Conservation (phyloP, 768 basidiomycete species). For the Mycena amicta region DNA sequence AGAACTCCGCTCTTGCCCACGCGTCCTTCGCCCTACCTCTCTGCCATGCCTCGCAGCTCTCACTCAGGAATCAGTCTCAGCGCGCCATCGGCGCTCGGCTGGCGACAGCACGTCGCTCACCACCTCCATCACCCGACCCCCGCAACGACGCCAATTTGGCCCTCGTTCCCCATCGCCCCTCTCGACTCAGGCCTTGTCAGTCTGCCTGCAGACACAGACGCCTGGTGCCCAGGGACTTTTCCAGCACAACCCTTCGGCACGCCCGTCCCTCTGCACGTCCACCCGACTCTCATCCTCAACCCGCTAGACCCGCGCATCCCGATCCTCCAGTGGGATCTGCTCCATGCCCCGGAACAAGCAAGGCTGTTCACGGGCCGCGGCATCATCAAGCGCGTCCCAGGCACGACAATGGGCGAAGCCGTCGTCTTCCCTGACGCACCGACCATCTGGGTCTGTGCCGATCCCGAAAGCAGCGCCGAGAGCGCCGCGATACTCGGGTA, state of each 20-base stretch:
- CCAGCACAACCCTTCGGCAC: slow-evolving; percentile 21
- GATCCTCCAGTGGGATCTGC: slow-evolving; percentile 45
- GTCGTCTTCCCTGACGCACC: slow-evolving; percentile 35
- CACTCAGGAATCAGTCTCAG: slow-evolving; percentile 5
- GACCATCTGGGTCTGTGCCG: slow-evolving; percentile 41
- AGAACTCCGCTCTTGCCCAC: not conserved
- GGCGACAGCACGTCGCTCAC: slow-evolving; percentile 9
- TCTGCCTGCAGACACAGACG: slow-evolving; percentile 8
- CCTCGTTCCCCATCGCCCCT: not conserved
- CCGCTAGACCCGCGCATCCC: slow-evolving; percentile 39
- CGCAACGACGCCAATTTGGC: slow-evolving; percentile 16
- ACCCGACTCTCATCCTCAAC: slow-evolving; percentile 32
- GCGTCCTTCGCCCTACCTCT: not conserved
- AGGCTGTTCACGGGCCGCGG: slow-evolving; percentile 34
- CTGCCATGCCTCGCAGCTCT: not conserved
- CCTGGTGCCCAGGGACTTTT: slow-evolving; percentile 18
- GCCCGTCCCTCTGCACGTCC: slow-evolving; percentile 22
- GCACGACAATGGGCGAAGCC: slow-evolving; percentile 29
- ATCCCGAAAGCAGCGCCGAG: slow-evolving; percentile 30
- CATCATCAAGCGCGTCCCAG: slow-evolving; percentile 28
- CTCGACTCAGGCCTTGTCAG: slow-evolving; percentile 8
- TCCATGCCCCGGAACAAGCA: slow-evolving; percentile 39
- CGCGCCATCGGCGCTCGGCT: slow-evolving; percentile 13
- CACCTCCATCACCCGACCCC: slow-evolving; percentile 1
- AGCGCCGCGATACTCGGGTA: slow-evolving; percentile 33